These are phyloP conservation scores for Clarireedia hainanense DNA, from an alignment of 2,329 filamentous ascomycete genomes.

Conservation along the genomic window DNA sequence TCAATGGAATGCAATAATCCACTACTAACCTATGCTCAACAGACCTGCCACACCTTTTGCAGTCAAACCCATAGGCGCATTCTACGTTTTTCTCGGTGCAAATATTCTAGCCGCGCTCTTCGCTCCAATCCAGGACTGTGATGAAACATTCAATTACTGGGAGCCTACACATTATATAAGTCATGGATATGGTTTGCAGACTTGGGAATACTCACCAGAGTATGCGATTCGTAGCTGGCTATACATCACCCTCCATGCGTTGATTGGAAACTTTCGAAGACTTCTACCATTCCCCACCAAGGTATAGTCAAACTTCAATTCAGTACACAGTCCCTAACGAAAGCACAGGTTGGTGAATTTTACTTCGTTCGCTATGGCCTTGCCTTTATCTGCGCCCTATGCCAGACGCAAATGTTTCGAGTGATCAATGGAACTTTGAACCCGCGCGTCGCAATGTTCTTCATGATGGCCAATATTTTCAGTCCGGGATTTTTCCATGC, in stretches of 20 bases:
- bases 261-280: conserved; percentile 58
- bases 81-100: conserved; percentile 70
- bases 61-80: conserved; percentile 65
- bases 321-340: conserved; percentile 6
- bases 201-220: conserved; percentile 96
- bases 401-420: conserved; percentile 75
- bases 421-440: conserved; percentile 71
- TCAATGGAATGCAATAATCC: neutral
- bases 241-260: conserved; percentile 74
- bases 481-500: conserved; percentile 94
- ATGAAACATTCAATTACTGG: conserved; percentile 99
- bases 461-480: conserved; percentile 66
- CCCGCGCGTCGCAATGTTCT: conserved; percentile 76
- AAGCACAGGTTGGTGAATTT: conserved; percentile 59
- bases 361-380: conserved; percentile 75
- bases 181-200: conserved; percentile 89
- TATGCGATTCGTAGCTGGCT: conserved; percentile 95
- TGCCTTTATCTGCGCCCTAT: conserved; percentile 68
- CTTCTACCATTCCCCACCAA: conserved; percentile 55
- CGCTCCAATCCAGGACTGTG: conserved; percentile 93
- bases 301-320: conserved; percentile 29
- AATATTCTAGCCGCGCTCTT: conserved; percentile 71
- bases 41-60: conserved; percentile 46
- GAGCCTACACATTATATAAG: conserved; percentile 91
- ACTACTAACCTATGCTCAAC: conserved; percentile 11